Evolutionary conservation across 768 basidiomycete genomes (phyloP).

Genomic region (Lactarius sanguifluus): DNA sequence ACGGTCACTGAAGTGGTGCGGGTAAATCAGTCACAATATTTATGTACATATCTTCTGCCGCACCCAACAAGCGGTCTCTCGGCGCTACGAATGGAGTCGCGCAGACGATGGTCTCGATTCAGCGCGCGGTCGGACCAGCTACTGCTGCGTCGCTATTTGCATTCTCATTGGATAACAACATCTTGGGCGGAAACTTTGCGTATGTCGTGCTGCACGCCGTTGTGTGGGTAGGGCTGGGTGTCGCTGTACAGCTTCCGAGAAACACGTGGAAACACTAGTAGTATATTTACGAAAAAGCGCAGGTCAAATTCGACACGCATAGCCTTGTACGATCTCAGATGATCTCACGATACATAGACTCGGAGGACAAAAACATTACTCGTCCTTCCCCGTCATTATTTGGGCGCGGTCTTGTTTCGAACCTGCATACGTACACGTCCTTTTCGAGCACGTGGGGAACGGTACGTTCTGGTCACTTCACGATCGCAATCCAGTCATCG

Average conservation of each 20-base stretch:
- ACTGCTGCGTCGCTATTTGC: conserved; percentile 64
- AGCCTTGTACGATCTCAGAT: too few relatives aligned
- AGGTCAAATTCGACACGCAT: not conserved
- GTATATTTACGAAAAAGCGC: not conserved
- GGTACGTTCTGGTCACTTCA: too few relatives aligned
- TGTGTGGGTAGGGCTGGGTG: not conserved
- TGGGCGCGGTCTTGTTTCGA: too few relatives aligned
- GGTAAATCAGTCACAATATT: conserved; percentile 59
- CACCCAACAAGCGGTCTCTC: conserved; percentile 63
- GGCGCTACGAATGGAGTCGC: conserved; percentile 64
- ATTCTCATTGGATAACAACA: conserved; percentile 48
- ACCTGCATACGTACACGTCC: too few relatives aligned
- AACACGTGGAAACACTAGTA: not conserved
- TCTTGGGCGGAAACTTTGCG: conserved; percentile 45
- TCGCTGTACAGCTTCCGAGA: conserved; percentile 9
- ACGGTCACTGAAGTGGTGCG: not conserved
- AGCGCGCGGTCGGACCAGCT: conserved; percentile 52
- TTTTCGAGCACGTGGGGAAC: too few relatives aligned
- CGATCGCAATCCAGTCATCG: too few relatives aligned
- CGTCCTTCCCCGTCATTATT: too few relatives aligned
- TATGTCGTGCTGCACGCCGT: conserved; percentile 1
- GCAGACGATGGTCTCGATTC: conserved; percentile 41
- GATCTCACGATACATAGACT: too few relatives aligned
- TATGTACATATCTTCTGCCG: conserved; percentile 62
- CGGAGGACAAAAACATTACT: too few relatives aligned